Conservation (phyloP, 345 rosid species). For the Zanthoxylum bungeanum region DNA sequence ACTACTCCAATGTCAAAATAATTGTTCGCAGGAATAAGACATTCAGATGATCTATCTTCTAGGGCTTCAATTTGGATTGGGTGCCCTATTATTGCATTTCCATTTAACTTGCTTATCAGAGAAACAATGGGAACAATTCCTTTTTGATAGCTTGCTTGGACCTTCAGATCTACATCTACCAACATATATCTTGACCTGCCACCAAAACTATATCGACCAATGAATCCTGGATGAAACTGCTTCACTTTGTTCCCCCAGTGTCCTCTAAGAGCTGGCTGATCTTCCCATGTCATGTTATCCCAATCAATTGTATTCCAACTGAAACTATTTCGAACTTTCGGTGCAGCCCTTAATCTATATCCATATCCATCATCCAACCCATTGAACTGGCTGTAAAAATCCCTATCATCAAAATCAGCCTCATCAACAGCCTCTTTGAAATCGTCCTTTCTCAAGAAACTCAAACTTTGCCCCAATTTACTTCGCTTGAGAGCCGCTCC, state of each 20-base stretch:
- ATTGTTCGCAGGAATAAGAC: constrained; percentile 36
- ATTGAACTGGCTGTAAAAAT: constrained; percentile 34
- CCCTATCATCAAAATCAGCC: constrained; percentile 42
- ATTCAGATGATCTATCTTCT: constrained; percentile 67
- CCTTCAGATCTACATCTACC: constrained; percentile 86
- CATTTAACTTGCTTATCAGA: constrained; percentile 69
- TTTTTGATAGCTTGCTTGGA: constrained; percentile 72
- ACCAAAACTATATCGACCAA: constrained; percentile 35
- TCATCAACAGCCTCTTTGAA: constrained; percentile 37
- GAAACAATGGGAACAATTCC: constrained; percentile 84
- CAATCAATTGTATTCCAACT: constrained; percentile 40
- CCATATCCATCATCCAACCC: constrained; percentile 40
- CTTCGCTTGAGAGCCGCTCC: constrained; percentile 40
- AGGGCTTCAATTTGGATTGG: constrained; percentile 71
- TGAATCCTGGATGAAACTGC: constrained; percentile 36
- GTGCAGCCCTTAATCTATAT: constrained; percentile 33
- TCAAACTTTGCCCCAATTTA: constrained; percentile 36
- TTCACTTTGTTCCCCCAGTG: constrained; percentile 38
- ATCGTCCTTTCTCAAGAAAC: constrained; percentile 32
- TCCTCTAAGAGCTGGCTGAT: constrained; percentile 31
- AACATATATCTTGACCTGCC: constrained; percentile 45
- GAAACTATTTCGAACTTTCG: constrained; percentile 38
- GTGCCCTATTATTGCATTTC: constrained; percentile 92
- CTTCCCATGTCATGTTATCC: constrained; percentile 57
- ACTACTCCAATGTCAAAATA: constrained; percentile 43